A percentile compares a stretch with the other conserved stretches of the same genome.
phyloP scores from a whole-genome alignment of 495 filamentous ascomycete species.

The Lasiosphaeria hispida region DNA sequence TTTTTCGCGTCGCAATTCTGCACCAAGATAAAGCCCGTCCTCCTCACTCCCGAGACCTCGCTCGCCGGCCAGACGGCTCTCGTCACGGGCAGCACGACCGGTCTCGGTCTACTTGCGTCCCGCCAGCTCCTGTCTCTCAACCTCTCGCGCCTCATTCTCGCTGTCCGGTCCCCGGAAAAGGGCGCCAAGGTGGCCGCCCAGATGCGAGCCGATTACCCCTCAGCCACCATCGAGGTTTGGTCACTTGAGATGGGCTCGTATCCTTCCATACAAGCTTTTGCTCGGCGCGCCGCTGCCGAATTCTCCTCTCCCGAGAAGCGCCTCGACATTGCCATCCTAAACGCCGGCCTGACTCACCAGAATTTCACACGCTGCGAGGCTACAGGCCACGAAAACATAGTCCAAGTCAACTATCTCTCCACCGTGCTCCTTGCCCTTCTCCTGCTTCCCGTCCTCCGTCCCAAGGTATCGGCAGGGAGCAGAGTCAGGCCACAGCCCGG shows the following conservation, averaged over 20 bases:
- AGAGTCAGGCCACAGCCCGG: not conserved
- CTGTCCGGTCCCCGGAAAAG: constrained; percentile 19
- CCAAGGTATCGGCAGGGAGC: constrained; percentile 24
- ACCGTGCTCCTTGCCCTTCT: constrained; percentile 41
- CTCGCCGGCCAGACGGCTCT: constrained; percentile 43
- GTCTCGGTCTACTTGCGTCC: constrained; percentile 48
- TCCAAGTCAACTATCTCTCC: constrained; percentile 54
- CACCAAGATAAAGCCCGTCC: not conserved
- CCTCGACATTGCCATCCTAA: constrained; percentile 50
- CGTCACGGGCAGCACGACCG: constrained; percentile 52
- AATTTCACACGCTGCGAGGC: constrained; percentile 18
- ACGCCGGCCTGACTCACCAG: constrained; percentile 38
- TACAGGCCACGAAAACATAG: constrained; percentile 40
- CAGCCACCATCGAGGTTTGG: constrained; percentile 47
- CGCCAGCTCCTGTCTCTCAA: constrained; percentile 33
- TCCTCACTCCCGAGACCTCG: constrained; percentile 12
- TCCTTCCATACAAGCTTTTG: constrained; percentile 40
- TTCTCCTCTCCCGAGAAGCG: constrained; percentile 21
- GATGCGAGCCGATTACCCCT: constrained; percentile 11
- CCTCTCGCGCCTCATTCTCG: constrained; percentile 15
- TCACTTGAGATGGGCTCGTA: constrained; percentile 51
- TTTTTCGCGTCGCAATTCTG: constrained; percentile 12
- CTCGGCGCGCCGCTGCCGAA: constrained; percentile 27
- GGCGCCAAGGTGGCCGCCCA: constrained; percentile 7
- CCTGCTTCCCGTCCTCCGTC: constrained; percentile 29